Base-by-base conservation (phyloP, 2,329 filamentous ascomycete species). In the Fusarium redolens region DNA sequence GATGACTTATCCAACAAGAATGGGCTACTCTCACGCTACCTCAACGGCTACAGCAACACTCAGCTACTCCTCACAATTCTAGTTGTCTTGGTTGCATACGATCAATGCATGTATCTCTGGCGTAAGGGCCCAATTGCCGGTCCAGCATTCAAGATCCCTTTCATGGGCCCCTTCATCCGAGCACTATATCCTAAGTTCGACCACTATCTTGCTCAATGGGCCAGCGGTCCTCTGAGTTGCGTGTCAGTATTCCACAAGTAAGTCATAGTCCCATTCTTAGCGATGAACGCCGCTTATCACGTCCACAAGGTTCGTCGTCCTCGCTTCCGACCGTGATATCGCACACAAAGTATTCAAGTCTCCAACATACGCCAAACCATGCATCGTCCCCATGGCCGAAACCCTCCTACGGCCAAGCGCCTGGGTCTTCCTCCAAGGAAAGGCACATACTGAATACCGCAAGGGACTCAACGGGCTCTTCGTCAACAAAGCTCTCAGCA, bases 231-330 rank as follows among this genome's bases (percentile, higher is more conserved):
- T 25, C 85, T 95, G 65, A 95, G 92, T 80, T 96, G 93, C 77
- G 92, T 96, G 22, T 95, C 92, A 3, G 91, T 96, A 71, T 95
- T 96, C 81, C 93, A 96, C 86, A 95, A 95, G 92, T 94, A 86
- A 10, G 59, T 41, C 74, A 4, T 6, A 10, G 10, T 7, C 2
- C 18, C 4, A 20, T 12, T 3, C 1, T 1, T 2, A 12, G 4
- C 9, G 6, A 5, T 31, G 1, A 35, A 37, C 28, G 7, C 33
- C 4, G 64, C 25, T 31, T 3, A n/a, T 12, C 7, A 8, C 5
- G 7, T 3, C 7, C 3, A 5, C 3, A 72, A 93, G 92, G 78
- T 95, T 95, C 81, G 92, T 95, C 68, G 92, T 95, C 55, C 91
- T 95, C 70, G 92, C 91, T 33, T 93, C 92, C 13, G 92, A 92